Evolutionary conservation across 2,329 filamentous ascomycete species (phyloP).

Genomic region (Pseudogymnoascus sp.): DNA sequence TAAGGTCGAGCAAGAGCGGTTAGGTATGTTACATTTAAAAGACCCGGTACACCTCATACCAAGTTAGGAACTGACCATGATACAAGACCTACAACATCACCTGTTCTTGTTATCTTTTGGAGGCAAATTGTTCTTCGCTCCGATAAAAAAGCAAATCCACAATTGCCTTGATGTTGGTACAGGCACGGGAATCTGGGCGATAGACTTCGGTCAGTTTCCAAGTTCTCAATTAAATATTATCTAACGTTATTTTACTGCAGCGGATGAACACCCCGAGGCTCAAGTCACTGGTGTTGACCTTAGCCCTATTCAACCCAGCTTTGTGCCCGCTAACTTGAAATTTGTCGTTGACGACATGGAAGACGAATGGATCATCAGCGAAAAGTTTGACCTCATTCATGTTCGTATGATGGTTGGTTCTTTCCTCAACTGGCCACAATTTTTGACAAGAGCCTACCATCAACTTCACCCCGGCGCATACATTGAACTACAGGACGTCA

Average conservation of each 20-base stretch:
- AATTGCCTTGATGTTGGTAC: constrained; percentile 35
- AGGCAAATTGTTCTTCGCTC: constrained; percentile 20
- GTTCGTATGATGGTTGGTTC: constrained; percentile 17
- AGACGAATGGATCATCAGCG: constrained; percentile 34
- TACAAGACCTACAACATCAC: constrained; percentile 21
- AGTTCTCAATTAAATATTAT: not conserved
- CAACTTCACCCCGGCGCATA: constrained; percentile 25
- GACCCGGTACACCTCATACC: not conserved
- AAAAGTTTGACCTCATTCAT: constrained; percentile 24
- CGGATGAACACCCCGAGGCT: constrained; percentile 22
- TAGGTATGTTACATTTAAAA: constrained; percentile 9
- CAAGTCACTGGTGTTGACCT: constrained; percentile 25
- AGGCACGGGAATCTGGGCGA: constrained; percentile 37
- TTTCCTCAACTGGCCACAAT: constrained; percentile 15
- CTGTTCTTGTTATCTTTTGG: constrained; percentile 18
- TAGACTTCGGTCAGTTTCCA: constrained; percentile 31
- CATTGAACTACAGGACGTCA: constrained; percentile 28
- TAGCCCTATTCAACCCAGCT: constrained; percentile 28
- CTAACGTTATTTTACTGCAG: constrained; percentile 6
- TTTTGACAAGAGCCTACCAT: constrained; percentile 12
- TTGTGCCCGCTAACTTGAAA: constrained; percentile 64
- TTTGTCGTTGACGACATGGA: constrained; percentile 42
- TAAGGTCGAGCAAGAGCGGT: not conserved
- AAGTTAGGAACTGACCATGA: not conserved
- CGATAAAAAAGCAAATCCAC: constrained; percentile 23